Base-by-base conservation (phyloP, 139 green algal genomes). In the Ettlia oleoabundans region DNA sequence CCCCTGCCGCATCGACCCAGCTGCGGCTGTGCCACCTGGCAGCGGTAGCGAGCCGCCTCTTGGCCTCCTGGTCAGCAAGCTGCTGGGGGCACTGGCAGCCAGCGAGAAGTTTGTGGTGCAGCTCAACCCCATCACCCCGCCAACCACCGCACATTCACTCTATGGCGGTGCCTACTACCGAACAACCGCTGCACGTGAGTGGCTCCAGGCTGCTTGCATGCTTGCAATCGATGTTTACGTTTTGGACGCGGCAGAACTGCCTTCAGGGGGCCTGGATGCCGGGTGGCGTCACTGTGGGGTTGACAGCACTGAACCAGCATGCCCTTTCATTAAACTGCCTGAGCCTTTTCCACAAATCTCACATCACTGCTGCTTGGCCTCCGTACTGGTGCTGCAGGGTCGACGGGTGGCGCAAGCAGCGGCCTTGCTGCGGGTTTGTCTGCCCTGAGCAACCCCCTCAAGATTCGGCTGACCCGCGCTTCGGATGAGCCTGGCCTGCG, bases 381-480 rank as follows among this genome's bases (percentile, higher is more conserved):
- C 1, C 43, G 1, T 30, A 13, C 8, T 15, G 9, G 3, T 64
- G 43, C 33, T 71, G 77, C 77, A 82, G 77, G 77, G 10, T 52
- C 62, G 8, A 38, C 24, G 22, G 55, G 77, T 30, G 51, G 24
- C 26, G 77, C 71, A 24, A 70, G 64, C 38, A 85, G 89, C 87
- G 92, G 84, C 69, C 85, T 95, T 26, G 87, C 71, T 74, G 81
- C 58, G 32, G 93, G 92, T 1, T 89, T 99, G 69, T 82, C 86
- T 2, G 89, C 93, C 21, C 89, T 99, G 13, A 92, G 89, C 53
- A 94, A 98, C 72, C 96, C 96, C 0, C 92, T 99, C 82, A 98
- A 98, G 90, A 86, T 99, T 70, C 90, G 95, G 24, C 90, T 99
- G 42, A 30, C 22, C 58, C 64, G 38, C 22, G 55, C 75, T 24